These are phyloP conservation scores for Didymella lethalis DNA, from an alignment of 2,329 filamentous ascomycete genomes.

Conservation along the genomic window DNA sequence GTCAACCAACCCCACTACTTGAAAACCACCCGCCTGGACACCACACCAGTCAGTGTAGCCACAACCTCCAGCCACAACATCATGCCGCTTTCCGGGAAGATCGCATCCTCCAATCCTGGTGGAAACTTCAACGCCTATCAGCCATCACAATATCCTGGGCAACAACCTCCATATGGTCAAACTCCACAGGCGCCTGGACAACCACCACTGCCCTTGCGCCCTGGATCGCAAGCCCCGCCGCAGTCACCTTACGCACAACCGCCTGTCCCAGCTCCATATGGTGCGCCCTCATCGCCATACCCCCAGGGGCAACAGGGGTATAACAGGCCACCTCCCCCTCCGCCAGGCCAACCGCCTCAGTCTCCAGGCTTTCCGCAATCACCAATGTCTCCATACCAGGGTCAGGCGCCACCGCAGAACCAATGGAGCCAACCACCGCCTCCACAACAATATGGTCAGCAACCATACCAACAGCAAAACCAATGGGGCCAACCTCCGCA, in stretches of 20 bases:
- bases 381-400: conserved; percentile 31
- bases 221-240: conserved; percentile 48
- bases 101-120: conserved; percentile 29
- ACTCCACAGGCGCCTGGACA: conserved; percentile 28
- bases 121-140: conserved; percentile 42
- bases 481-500: conserved; percentile 43
- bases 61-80: conserved; percentile 27
- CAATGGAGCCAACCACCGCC: conserved; percentile 42
- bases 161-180: conserved; percentile 41
- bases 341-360: conserved; percentile 36
- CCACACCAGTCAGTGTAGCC: conserved; percentile 25
- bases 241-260: conserved; percentile 55
- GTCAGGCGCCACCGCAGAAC: conserved; percentile 30
- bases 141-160: conserved; percentile 31
- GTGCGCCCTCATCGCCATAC: conserved; percentile 47
- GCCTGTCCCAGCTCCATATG: conserved; percentile 49
- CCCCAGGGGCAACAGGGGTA: conserved; percentile 46
- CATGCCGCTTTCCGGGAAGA: conserved; percentile 40
- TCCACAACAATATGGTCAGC: conserved; percentile 41
- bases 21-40: conserved; percentile 26
- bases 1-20: conserved; percentile 27
- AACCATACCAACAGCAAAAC: conserved; percentile 29
- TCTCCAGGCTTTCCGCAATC: conserved; percentile 40
- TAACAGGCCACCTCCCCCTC: conserved; percentile 47
- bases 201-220: conserved; percentile 45